Conservation (phyloP, 1,284 basidiomycete genomes). For the Pisolithus thermaeus region DNA sequence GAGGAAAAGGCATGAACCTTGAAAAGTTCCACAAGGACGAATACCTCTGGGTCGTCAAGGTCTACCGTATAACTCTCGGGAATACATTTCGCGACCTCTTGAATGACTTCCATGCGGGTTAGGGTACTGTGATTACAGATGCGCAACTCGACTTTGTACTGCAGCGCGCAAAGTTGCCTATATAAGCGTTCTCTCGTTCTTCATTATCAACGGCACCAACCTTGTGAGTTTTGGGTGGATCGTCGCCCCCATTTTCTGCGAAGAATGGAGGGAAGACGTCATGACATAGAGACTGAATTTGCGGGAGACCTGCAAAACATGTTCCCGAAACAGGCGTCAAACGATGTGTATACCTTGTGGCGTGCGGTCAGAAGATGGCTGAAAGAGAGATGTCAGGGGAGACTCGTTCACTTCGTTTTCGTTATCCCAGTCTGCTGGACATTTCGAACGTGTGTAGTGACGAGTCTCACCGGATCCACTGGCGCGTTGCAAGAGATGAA, state of each 20-base stretch:
- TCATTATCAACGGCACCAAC: conserved; percentile 1
- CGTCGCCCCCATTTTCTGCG: conserved; percentile 29
- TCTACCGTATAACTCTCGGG: conserved; percentile 62
- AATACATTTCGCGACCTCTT: conserved; percentile 63
- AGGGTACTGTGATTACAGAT: conserved; percentile 69
- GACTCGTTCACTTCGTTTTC: conserved; percentile 49
- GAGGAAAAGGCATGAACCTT: conserved; percentile 44
- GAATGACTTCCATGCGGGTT: conserved; percentile 50
- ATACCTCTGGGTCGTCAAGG: conserved; percentile 59
- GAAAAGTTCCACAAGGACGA: conserved; percentile 74
- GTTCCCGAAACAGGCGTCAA: conserved; percentile 63
- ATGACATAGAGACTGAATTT: conserved; percentile 58
- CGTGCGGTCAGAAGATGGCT: background rate
- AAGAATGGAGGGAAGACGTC: conserved; percentile 50
- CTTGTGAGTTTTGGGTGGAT: conserved; percentile 37
- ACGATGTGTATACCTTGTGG: conserved; percentile 56
- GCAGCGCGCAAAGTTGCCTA: background rate
- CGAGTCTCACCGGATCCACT: conserved; percentile 68
- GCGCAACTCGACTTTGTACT: conserved; percentile 78
- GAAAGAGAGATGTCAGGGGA: background rate
- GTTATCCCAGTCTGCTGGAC: conserved; percentile 58
- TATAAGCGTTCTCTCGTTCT: background rate
- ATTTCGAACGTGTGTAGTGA: conserved; percentile 58
- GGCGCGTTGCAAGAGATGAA: conserved; percentile 76
- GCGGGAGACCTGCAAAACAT: conserved; percentile 60